Evolutionary conservation across 1,284 basidiomycete species (phyloP).

Genomic region (Coriolopsis trogii): DNA sequence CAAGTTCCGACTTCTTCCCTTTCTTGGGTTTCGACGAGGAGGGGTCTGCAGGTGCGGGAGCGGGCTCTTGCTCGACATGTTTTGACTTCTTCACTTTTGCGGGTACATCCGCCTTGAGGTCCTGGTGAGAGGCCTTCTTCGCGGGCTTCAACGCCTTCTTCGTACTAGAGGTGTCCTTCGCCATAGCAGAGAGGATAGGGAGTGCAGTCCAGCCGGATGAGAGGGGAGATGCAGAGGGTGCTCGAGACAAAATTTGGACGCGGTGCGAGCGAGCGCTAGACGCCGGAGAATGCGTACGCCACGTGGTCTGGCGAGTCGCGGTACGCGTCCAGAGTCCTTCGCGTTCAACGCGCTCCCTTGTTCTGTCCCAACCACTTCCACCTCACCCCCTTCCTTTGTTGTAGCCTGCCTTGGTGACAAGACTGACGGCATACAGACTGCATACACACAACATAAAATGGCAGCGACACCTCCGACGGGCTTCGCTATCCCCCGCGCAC

Average conservation of each 20-base stretch:
- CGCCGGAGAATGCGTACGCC: constrained; percentile 8
- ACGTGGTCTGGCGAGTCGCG: constrained; percentile 18
- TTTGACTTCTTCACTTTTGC: constrained; percentile 13
- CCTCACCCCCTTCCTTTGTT: background rate
- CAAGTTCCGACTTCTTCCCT: constrained; percentile 10
- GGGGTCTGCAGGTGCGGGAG: background rate
- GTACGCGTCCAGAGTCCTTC: constrained; percentile 18
- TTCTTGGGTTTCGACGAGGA: constrained; percentile 17
- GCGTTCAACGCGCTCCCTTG: constrained; percentile 12
- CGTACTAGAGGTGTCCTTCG: constrained; percentile 14
- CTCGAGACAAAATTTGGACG: constrained; percentile 14
- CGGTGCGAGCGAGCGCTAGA: constrained; percentile 1
- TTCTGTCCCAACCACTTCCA: constrained; percentile 3
- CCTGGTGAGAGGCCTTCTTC: constrained; percentile 22
- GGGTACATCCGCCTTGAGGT: constrained; percentile 14
- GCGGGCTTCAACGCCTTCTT: constrained; percentile 18
- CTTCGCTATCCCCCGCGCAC: constrained; percentile 40
- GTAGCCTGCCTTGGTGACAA: no score
- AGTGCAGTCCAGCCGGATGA: background rate
- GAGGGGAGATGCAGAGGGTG: background rate
- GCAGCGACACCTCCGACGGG: constrained; percentile 36
- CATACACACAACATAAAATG: constrained; percentile 23
- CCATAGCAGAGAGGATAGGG: constrained; percentile 9
- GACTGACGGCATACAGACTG: background rate
- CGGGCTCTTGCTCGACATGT: constrained; percentile 2